Evolutionary conservation across 192 early-diverging fungal genomes (phyloP).

Genomic region (Piromyces sp.): DNA sequence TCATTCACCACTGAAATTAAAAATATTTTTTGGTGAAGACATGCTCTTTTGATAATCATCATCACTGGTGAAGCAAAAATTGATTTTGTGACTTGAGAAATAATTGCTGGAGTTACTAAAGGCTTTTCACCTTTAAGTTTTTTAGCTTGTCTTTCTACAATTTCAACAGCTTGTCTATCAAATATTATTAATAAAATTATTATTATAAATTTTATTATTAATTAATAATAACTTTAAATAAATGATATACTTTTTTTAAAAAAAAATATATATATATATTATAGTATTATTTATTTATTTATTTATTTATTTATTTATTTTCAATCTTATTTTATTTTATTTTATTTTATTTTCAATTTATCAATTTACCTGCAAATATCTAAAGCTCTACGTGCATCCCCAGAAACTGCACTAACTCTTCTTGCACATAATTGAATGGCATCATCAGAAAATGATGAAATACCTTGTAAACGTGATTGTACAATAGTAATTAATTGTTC

Average conservation of each 20-base stretch:
- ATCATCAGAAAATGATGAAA: conserved; percentile 50
- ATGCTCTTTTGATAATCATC: conserved; percentile 49
- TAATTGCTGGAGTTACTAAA: conserved; percentile 46
- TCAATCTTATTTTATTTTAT: too few relatives aligned
- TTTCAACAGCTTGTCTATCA: conserved; percentile 8
- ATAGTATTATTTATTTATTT: too few relatives aligned
- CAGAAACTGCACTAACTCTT: conserved; percentile 87
- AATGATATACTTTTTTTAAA: too few relatives aligned
- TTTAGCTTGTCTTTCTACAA: conserved; percentile 6
- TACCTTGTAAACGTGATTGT: conserved; percentile 52
- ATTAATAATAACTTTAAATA: too few relatives aligned
- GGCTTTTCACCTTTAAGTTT: conserved; percentile 6
- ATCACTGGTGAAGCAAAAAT: conserved; percentile 68
- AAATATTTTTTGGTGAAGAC: conserved; percentile 73
- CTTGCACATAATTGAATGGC: conserved; percentile 87
- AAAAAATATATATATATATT: too few relatives aligned
- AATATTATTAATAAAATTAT: neutral
- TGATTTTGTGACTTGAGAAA: conserved; percentile 66
- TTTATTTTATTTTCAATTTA: too few relatives aligned
- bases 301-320: too few relatives aligned
- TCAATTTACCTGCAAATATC: conserved; percentile 68
- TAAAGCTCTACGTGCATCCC: conserved; percentile 84
- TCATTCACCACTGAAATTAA: conserved; percentile 48
- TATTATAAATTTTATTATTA: too few relatives aligned
- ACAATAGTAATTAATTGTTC: conserved; percentile 75